Evolutionary conservation across 805 yeast genomes (phyloP), one percentile per base, ranked within the genome.

Genomic region (Candida chauliodis): DNA sequence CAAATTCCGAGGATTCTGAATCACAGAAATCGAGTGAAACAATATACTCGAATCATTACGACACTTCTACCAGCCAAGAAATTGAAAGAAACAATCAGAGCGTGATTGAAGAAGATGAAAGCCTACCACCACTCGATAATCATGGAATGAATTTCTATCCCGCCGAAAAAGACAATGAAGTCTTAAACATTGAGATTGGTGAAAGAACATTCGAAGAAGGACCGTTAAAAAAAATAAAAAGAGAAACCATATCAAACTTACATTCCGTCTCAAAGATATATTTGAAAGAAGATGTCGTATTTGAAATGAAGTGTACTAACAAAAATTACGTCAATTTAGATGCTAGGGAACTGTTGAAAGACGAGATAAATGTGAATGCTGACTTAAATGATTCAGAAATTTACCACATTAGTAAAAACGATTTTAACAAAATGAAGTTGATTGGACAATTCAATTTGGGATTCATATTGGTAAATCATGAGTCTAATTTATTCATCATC

Each of bases 381-480:
- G 22, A 43, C 37, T 24, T 62, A n/a, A 73, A 69, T 37, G 70
- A 76, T 38, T 66, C 78, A 13, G 63, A 56, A 28, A 62, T 86
- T 35, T 71, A 83, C 0, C 61, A 83, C 38, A 78, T 91, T 2
- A 66, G 75, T 7, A 91, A 90, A 53, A 50, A 65, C 0, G 96
- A 93, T 50, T 93, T 93, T 51, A 49, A 57, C 3, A 55, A 70
- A 3, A 91, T 93, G 98, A 59, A 72, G 28, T 63, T 93, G 9
- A 76, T 91, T 5, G 99, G 99, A 0, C 99, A 93, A 60, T 93
- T 93, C 63, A 93, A 93, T 56, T 61, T 84, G n/a, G 99, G 98
- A 0, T 93, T 93, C 50, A 87, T 93, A n/a, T 55, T 90, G 14
- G 93, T 86, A 0, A 73, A 76, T 2, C 68, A 79, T 36, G 59